Base-by-base conservation (phyloP, 2,329 filamentous ascomycete genomes). In the Waltergamsia citrina region DNA sequence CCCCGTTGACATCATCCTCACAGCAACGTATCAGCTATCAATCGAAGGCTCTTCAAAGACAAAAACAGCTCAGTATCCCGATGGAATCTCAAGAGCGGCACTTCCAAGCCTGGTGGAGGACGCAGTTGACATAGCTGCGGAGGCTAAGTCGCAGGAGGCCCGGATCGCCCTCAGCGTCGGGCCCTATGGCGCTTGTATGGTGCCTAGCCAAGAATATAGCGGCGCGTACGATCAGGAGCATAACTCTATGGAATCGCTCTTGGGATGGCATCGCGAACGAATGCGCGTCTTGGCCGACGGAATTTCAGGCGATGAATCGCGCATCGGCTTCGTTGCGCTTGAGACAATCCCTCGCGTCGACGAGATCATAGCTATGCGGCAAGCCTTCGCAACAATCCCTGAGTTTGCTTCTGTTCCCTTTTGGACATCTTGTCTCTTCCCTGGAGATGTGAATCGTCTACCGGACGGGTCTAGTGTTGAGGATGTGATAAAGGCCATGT, bases 11-110 rank as follows among this genome's bases (percentile, higher is more conserved):
- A 61, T 84, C 19, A 53, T 83, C 15, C 63, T 79, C 30, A 82
- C 76, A 8, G 78, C 77, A 7, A 84, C 79, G 1, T 84, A 84
- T 50, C 78, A 83, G 48, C 59, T 71, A 2, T 79, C 72, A 0
- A 50, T 65, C 7, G 57, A 69, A 9, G 77, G 71, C 0, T 80
- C 82, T 42, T 50, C 53, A 4, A 57, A 56, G 24, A 78, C 74
- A 2, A 60, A 40, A 35, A 65, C 59, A 2, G 14, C 52, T 0
- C 42, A 54, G 3, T 60, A 54, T 29, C 65, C 69, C 0, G 16
- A 56, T 4, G 71, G 70, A 3, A 59, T 76, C 18, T 39, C 50
- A 3, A 44, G 48, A 4, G 38, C 44, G 6, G 53, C 54, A 10
- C 59, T 74, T 11, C 53, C 54, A 9, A 47, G 38, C 4, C 67